Evolutionary conservation across 345 rosid genomes (phyloP), one percentile per base, ranked within the genome.

Genomic region (Trapa incisa): DNA sequence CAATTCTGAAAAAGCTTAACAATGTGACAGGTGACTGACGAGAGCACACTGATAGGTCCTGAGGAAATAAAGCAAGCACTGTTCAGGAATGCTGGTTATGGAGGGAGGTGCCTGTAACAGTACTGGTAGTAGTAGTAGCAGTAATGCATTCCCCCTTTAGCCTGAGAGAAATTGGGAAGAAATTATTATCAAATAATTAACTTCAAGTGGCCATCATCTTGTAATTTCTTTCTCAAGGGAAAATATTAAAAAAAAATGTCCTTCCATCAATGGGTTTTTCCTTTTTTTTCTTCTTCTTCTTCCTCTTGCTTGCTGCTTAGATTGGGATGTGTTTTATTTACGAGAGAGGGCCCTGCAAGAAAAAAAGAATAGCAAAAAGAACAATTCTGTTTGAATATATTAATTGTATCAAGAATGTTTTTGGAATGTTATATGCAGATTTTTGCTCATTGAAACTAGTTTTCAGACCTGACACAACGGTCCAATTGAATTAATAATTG

Each of bases 31-130:
- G 63, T 11, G 63, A 58, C 15, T 3, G 80, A 22, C 29, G 29
- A 83, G 82, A 74, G 73, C 71, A 65, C 63, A 58, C 36, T 78
- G 61, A 12, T 83, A 8, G 77, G 77, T 67, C 68, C 92, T 52
- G 97, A 91, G 72, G 97, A 91, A 68, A 82, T 94, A 77, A 91
- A 91, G 83, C 96, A 94, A 75, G 86, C 97, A 67, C 73, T 94
- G 42, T 87, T 88, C 75, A 75, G 86, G 78, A 87, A 82, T 80
- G 96, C 99, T 70, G 99, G 99, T 37, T 89, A 94, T 70, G 99
- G 95, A 81, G 99, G 99, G 75, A 89, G 83, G 77, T 91, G 94
- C 71, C 70, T 84, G 80, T 82, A 80, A 76, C 17, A 35, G 33
- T n/a, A 1, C 60, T 50, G 29, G 29, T 22, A 22, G 29, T 22